Base-by-base conservation (phyloP, 2,329 filamentous ascomycete genomes). In the Orbilia oligospora region DNA sequence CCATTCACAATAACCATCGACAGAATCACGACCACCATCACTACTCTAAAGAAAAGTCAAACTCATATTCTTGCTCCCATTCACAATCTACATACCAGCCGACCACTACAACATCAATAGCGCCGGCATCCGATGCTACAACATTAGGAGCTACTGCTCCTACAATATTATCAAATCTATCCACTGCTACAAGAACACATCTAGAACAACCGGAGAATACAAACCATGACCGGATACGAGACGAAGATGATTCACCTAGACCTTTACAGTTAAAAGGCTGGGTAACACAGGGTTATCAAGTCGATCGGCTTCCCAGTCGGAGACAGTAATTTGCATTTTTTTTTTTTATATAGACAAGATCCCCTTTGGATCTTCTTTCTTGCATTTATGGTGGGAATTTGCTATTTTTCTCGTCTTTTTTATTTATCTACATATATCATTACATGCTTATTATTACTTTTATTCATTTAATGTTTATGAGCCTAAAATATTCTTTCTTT, bases 151-250 rank as follows among this genome's bases (percentile, higher is more conserved):
- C 48, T 2, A 53, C 24, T 8, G 61, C 61, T 49, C 61, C 61
- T 3, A 67, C 64, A 55, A 53, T 53, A 38, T 18, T 61, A 61
- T 66, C 65, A n/a, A 48, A 65, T 33, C 18, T 49, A 22, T 56
- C 71, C 16, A 56, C 65, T 9, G n/a, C 44, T 2, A 27, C 46
- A 41, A 33, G 22, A 51, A 27, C n/a, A 30, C 55, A 66, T 18
- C 30, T 63, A 30, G 61, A 66, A 36, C 49, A 63, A n/a, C 18
- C 58, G 14, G 67, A 77, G 36, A 48, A 68, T 24, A 72, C 30
- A 36, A 72, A 78, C 18, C 75, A 78, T 41, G 75, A 78, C n/a
- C 55, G 75, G 75, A 71, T 78, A 72, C 44, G 38, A n/a, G 27
- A 55, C 30, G 61, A 75, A 6, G 18, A 24, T 41, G 64, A 51